Evolutionary conservation across 108 stramenopile species (phyloP).

Genomic region (Aurantiochytrium sp.): DNA sequence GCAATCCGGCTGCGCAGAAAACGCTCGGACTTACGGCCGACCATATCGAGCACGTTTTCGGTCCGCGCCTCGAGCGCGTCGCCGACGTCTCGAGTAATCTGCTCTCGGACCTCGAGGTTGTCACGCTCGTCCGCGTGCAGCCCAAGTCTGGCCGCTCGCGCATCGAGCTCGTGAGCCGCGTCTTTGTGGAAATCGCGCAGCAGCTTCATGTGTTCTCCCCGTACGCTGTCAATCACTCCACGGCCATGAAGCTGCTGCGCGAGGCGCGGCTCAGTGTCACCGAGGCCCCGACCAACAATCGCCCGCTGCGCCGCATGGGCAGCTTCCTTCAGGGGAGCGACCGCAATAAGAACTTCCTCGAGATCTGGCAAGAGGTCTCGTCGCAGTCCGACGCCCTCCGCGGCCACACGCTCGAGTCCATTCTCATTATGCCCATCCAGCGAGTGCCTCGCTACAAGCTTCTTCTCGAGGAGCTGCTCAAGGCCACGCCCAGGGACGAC

Average conservation of each 20-base stretch:
- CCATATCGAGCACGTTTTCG: neutral
- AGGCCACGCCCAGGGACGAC: neutral
- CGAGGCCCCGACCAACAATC: neutral
- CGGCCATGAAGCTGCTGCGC: neutral
- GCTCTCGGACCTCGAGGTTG: conserved; percentile 16
- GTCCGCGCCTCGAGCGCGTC: neutral
- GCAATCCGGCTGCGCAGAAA: neutral
- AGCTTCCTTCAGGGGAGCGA: neutral
- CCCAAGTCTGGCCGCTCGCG: neutral
- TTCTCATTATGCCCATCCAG: conserved; percentile 24
- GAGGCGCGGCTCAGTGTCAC: neutral
- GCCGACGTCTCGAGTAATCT: neutral
- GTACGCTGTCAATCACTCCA: neutral
- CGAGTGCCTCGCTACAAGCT: conserved; percentile 31
- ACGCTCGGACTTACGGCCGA: neutral
- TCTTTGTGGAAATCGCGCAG: neutral
- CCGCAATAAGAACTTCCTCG: neutral
- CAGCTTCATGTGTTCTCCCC: neutral
- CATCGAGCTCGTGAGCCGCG: conserved; percentile 14
- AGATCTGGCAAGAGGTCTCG: conserved; percentile 3
- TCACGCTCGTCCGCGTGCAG: neutral
- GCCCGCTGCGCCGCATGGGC: neutral
- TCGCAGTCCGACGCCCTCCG: neutral
- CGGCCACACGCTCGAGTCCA: neutral
- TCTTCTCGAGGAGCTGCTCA: neutral